phyloP scores from a whole-genome alignment of 2,329 filamentous ascomycete species.

The Chaetoscypha palmicola region DNA sequence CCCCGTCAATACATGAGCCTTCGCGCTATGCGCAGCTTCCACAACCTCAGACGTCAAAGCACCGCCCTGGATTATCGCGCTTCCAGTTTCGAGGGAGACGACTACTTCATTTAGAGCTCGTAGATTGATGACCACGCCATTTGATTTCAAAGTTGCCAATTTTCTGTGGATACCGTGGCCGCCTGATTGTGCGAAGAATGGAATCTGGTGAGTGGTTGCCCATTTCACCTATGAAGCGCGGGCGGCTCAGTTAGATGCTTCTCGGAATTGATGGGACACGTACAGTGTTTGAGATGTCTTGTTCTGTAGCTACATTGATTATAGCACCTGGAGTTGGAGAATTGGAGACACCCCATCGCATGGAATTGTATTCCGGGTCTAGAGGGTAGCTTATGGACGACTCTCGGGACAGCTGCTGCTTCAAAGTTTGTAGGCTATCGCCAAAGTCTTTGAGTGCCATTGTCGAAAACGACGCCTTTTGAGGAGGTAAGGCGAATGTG shows the following conservation, averaged over 20 bases:
- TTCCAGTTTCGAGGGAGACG: too few relatives aligned
- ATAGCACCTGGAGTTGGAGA: slow-evolving; percentile 6
- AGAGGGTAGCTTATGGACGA: neutral
- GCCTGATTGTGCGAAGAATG: slow-evolving; percentile 11
- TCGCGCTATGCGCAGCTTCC: too few relatives aligned
- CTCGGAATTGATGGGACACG: neutral
- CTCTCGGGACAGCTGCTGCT: neutral
- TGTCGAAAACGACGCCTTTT: neutral
- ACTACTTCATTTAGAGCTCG: neutral
- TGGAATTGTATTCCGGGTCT: neutral
- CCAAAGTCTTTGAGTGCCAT: neutral
- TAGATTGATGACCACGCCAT: neutral
- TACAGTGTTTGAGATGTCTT: slow-evolving; percentile 5
- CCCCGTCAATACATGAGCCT: neutral
- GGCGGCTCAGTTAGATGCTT: neutral
- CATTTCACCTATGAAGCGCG: slow-evolving; percentile 7
- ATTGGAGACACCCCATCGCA: slow-evolving; percentile 4
- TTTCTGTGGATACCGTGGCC: slow-evolving; percentile 6
- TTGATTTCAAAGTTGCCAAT: neutral
- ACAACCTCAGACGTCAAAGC: too few relatives aligned
- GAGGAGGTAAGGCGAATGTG: neutral
- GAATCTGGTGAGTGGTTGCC: slow-evolving; percentile 6
- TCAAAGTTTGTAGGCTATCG: neutral
- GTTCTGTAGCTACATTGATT: slow-evolving; percentile 5
- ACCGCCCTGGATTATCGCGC: too few relatives aligned